Percentiles rank a stretch among this genome's conserved stretches.
Conservation (phyloP, 371 early-diverging fungal genomes). For the Coemansia sp. region DNA sequence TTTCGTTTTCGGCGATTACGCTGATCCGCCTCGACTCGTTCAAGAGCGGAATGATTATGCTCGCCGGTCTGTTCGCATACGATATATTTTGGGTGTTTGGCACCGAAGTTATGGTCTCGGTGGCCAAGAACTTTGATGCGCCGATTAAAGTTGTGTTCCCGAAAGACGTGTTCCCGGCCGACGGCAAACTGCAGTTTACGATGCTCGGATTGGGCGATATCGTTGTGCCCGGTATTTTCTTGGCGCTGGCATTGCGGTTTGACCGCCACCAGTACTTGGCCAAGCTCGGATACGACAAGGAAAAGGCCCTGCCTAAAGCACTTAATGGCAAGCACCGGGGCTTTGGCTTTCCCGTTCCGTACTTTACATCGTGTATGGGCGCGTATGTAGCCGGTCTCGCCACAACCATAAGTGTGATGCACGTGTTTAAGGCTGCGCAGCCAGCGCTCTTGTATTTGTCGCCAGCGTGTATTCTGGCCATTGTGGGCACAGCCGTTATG, state of each 20-base stretch:
- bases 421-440: constrained; percentile 95
- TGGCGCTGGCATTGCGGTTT: constrained; percentile 85
- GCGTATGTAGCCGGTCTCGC: constrained; percentile 84
- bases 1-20: constrained; percentile 82
- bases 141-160: constrained; percentile 96
- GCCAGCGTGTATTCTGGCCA: constrained; percentile 91
- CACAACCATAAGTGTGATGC: constrained; percentile 91
- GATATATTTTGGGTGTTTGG: constrained; percentile 99
- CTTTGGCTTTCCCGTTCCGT: constrained; percentile 76
- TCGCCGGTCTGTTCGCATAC: constrained; percentile 90
- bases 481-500: constrained; percentile 69
- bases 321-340: constrained; percentile 52
- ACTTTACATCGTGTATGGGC: constrained; percentile 77
- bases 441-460: constrained; percentile 95
- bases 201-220: constrained; percentile 99
- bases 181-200: constrained; percentile 63
- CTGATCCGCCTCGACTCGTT: constrained; percentile 90
- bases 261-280: constrained; percentile 72
- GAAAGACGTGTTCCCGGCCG: constrained; percentile 49
- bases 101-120: constrained; percentile 97
- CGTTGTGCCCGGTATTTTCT: constrained; percentile 94
- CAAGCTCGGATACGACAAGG: constrained; percentile 53
- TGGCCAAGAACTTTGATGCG: constrained; percentile 94
- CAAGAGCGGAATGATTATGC: constrained; percentile 90
- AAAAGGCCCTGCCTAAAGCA: constrained; percentile 49